Percentiles rank a stretch among this genome's conserved stretches.
Evolutionary conservation across 768 basidiomycete genomes (phyloP).

Genomic region (Mycena galopus): DNA sequence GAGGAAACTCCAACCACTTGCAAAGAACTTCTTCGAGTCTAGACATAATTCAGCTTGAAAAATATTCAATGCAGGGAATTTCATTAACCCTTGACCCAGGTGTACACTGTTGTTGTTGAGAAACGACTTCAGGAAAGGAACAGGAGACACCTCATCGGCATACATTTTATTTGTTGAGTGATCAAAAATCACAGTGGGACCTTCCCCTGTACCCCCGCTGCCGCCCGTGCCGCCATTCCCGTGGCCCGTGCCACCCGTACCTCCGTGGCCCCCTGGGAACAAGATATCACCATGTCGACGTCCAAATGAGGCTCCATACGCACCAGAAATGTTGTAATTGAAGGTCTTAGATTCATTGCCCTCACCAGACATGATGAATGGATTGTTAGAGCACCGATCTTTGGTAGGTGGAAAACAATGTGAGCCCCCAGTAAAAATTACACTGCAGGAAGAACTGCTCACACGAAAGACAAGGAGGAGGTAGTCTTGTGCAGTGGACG

Average conservation of each 20-base stretch:
- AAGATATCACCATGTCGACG: neutral
- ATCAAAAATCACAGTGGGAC: neutral
- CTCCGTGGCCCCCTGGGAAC: neutral
- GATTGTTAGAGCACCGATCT: neutral
- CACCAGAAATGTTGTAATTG: neutral
- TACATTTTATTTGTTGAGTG: neutral
- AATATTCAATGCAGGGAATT: too few species aligned
- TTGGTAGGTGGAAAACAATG: neutral
- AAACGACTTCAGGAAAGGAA: neutral
- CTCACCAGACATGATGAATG: neutral
- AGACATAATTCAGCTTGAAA: too few species aligned
- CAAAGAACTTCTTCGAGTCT: neutral
- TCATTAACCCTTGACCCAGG: too few species aligned
- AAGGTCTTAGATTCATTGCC: too few species aligned
- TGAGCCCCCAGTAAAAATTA: neutral
- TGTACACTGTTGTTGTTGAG: too few species aligned
- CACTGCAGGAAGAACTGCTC: neutral
- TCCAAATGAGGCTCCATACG: neutral
- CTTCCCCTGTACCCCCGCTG: neutral
- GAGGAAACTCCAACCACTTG: neutral
- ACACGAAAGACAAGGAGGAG: neutral
- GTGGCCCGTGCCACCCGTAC: neutral
- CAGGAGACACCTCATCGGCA: neutral
- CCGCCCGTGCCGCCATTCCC: neutral
- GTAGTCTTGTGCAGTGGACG: neutral